These are phyloP conservation scores for Starmerella scarabaei DNA, from an alignment of 805 yeast genomes.

Conservation along the genomic window DNA sequence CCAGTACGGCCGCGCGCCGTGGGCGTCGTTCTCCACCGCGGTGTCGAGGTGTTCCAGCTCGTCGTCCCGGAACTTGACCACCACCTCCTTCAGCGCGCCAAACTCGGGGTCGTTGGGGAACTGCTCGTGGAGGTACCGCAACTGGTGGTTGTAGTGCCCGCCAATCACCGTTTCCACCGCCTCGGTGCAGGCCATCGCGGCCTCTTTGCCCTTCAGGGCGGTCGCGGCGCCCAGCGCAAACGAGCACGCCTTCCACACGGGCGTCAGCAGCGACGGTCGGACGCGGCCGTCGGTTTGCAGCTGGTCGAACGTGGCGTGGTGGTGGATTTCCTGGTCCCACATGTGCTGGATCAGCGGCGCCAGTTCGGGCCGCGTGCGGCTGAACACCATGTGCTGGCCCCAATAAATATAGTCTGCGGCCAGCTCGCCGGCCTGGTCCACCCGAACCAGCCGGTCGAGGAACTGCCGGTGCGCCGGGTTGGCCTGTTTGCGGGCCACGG, in stretches of 20 bases:
- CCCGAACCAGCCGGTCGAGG: conserved; percentile 42
- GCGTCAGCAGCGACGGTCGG: conserved; percentile 83
- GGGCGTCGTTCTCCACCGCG: conserved; percentile 84
- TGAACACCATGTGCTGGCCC: conserved; percentile 74
- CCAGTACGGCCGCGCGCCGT: conserved; percentile 84
- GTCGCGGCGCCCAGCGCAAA: conserved; percentile 75
- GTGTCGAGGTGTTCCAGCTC: conserved; percentile 92
- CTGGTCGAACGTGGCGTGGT: conserved; percentile 70
- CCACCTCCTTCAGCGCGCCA: conserved; percentile 41
- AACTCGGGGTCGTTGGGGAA: conserved; percentile 51
- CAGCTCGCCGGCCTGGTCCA: conserved; percentile 95
- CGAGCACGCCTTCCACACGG: conserved; percentile 89
- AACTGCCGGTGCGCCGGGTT: conserved; percentile 21
- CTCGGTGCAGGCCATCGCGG: conserved; percentile 98
- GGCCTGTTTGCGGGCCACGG: conserved; percentile 19
- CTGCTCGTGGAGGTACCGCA: conserved; percentile 60
- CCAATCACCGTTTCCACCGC: conserved; percentile 98
- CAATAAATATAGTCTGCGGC: conserved; percentile 90
- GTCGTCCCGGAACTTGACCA: conserved; percentile 76
- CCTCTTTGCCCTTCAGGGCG: conserved; percentile 78
- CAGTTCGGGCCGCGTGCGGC: conserved; percentile 56
- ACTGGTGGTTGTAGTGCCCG: conserved; percentile 82
- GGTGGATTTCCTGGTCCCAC: conserved; percentile 97
- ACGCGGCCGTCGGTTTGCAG: conserved; percentile 68
- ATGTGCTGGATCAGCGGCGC: conserved; percentile 76